phyloP scores from a whole-genome alignment of 192 early-diverging fungal genomes.

The Fimicolochytrium jonesii region DNA sequence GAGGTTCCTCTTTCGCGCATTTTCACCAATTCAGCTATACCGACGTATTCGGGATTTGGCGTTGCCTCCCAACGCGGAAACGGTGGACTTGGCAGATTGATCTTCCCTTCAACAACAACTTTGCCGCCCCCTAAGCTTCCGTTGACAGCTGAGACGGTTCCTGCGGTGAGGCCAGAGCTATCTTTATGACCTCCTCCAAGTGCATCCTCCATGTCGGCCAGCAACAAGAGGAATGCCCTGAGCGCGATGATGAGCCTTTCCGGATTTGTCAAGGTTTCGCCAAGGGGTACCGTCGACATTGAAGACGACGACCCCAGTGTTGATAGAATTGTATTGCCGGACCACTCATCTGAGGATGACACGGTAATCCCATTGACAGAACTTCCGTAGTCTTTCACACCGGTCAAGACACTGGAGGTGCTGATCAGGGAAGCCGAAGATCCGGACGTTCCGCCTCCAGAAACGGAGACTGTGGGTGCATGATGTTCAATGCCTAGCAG shows the following conservation, averaged over 20 bases:
- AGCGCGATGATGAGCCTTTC: constrained; percentile 76
- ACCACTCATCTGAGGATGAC: constrained; percentile 10
- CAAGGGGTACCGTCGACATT: constrained; percentile 18
- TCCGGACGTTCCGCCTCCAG: neutral
- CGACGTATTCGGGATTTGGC: neutral
- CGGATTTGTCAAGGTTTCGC: constrained; percentile 49
- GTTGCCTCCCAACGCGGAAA: constrained; percentile 35
- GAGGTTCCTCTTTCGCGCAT: constrained; percentile 9
- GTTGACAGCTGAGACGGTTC: constrained; percentile 31
- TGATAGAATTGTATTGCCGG: neutral
- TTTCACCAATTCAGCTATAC: constrained; percentile 20
- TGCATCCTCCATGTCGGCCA: constrained; percentile 66
- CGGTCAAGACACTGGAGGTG: constrained; percentile 8
- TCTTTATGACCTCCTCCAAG: constrained; percentile 16
- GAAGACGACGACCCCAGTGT: neutral
- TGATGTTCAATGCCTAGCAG: constrained; percentile 59
- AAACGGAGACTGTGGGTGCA: neutral
- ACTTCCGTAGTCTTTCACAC: constrained; percentile 1
- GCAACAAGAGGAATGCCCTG: constrained; percentile 63
- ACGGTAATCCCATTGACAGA: neutral
- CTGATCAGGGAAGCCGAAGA: neutral
- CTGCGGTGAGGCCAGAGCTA: constrained; percentile 15
- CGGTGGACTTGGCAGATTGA: constrained; percentile 39
- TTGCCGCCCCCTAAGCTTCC: constrained; percentile 16
- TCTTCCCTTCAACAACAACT: constrained; percentile 52